Evolutionary conservation across 164 flowering plant genomes (phyloP).

Genomic region (Brasenia schreberi): DNA sequence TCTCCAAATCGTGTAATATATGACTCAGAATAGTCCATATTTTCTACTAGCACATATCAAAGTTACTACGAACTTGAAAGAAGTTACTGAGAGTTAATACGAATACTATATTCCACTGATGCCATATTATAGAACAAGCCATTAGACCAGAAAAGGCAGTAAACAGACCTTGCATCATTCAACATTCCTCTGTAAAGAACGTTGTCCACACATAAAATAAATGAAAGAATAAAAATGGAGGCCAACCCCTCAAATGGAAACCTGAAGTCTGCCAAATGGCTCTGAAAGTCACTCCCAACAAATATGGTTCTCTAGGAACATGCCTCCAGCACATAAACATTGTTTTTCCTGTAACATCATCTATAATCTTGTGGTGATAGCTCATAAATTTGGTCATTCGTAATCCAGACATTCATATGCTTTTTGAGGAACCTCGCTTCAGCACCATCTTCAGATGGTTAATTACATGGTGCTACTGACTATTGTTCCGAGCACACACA

Average conservation of each 20-base stretch:
- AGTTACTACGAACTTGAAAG: no score
- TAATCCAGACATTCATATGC: background rate
- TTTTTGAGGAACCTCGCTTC: background rate
- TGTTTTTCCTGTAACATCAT: background rate
- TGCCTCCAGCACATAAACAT: background rate
- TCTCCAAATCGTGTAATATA: no score
- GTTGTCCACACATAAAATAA: background rate
- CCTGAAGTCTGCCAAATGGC: background rate
- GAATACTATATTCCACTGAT: no score
- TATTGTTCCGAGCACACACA: background rate
- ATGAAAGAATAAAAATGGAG: background rate
- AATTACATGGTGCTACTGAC: no score
- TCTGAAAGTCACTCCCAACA: background rate
- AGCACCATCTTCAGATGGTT: no score
- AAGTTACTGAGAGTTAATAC: no score
- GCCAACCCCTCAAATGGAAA: background rate
- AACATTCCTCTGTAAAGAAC: no score
- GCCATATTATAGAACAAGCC: no score
- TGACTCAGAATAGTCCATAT: no score
- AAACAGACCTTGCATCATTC: no score
- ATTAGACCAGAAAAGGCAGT: no score
- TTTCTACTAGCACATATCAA: no score
- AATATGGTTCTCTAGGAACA: background rate
- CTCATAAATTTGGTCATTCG: background rate
- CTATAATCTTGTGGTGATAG: background rate